Percentiles rank a stretch among this genome's conserved stretches.
Evolutionary conservation across 129 eudicot species (phyloP).

Genomic region (Saussurea involucrata): DNA sequence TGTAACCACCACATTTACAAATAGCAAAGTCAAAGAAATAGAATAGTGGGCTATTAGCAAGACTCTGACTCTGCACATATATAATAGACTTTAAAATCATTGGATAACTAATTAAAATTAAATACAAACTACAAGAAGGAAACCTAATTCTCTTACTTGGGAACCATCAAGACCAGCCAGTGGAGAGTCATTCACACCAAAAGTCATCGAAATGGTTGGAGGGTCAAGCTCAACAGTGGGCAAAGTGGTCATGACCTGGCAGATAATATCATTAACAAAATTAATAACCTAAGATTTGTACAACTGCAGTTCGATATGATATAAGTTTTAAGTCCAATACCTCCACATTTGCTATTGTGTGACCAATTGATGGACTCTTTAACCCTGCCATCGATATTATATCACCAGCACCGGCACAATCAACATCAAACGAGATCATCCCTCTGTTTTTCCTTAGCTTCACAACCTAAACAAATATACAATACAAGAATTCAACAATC

Average conservation of each 20-base stretch:
- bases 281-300: neutral
- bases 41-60: neutral
- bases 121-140: neutral
- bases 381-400: conserved; percentile 90
- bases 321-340: conserved; percentile 31
- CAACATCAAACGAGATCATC: conserved; percentile 54
- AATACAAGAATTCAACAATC: neutral
- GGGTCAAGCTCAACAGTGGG: conserved; percentile 95
- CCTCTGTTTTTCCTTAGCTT: conserved; percentile 89
- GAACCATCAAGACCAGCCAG: conserved; percentile 94
- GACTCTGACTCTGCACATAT: neutral
- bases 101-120: neutral
- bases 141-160: conserved; percentile 53
- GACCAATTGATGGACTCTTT: conserved; percentile 84
- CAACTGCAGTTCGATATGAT: neutral
- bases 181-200: conserved; percentile 98
- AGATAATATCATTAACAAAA: conserved; percentile 5
- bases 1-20: neutral
- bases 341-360: conserved; percentile 81
- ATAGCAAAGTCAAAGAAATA: neutral
- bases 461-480: conserved; percentile 48
- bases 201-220: conserved; percentile 97
- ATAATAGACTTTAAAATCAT: neutral
- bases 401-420: conserved; percentile 97
- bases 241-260: conserved; percentile 73